Evolutionary conservation across 2,329 filamentous ascomycete genomes (phyloP), one percentile per base, ranked within the genome.

Genomic region (Biscogniauxia marginata): DNA sequence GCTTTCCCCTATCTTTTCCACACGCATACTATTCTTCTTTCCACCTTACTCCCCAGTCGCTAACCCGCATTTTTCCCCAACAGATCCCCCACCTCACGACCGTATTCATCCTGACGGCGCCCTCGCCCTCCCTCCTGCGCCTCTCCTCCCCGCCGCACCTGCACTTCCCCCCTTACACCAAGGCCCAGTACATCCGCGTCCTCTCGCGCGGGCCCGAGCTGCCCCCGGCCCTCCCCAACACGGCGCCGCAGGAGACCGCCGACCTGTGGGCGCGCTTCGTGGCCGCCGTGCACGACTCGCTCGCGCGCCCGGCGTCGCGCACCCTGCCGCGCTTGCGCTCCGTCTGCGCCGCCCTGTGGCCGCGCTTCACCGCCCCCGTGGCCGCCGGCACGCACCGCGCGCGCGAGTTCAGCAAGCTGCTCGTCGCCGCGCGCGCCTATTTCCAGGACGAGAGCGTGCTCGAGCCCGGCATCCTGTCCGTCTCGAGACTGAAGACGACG

Each of bases 181-280:
- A 95, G 66, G 73, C 84, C 54, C 90, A 97, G 65, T 88, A 91
- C 53, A 81, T 96, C 52, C 77, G 83, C 44, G 96, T 99, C 62
- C 78, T 97, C 22, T 80, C 86, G 23, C 66, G 56, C 39, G 75
- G 79, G 6, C 76, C 73, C 30, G 30, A 39, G 2, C 77, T 77
- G 1, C 76, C 79, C 0, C 56, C 66, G 1, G 57, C 75, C 9
- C 79, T 77, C 63, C 75, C 70, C 66, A 85, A 78, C 74, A 86
- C 77, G 20, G 78, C 75, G 1, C 63, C 70, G 49, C 73, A 77
- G 49, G 82, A 85, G 57, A 88, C 88, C 8, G 70, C 75, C 21
- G 88, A 89, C 73, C 82, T 93, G 16, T 95, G 90, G 89, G 78
- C 84, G 13, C 86, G 91, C 46, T 98, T 96, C 76, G 85, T 88